These are phyloP conservation scores for Pestalotiopsis sp. DNA, from an alignment of 2,329 filamentous ascomycete species.

Conservation along the genomic window DNA sequence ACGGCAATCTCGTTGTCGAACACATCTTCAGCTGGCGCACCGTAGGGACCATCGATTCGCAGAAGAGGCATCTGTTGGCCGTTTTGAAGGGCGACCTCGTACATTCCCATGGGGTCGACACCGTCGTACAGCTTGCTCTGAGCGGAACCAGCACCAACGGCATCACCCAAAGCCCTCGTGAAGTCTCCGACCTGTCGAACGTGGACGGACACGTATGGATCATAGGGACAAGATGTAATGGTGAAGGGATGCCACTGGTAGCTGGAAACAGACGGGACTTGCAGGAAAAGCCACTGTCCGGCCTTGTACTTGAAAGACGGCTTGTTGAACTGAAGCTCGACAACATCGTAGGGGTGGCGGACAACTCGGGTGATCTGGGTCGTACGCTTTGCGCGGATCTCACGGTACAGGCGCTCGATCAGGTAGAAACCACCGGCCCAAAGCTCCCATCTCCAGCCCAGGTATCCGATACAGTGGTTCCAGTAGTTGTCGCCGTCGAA, in stretches of 20 bases:
- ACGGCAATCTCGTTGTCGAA: slow-evolving; percentile 92
- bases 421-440: slow-evolving; percentile 85
- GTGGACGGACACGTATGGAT: slow-evolving; percentile 92
- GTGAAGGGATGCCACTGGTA: slow-evolving; percentile 99
- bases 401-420: slow-evolving; percentile 85
- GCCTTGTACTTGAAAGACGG: slow-evolving; percentile 98
- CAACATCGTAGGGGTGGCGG: slow-evolving; percentile 93
- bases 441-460: slow-evolving; percentile 97
- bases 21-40: slow-evolving; percentile 95
- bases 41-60: slow-evolving; percentile 93
- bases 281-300: slow-evolving; percentile 96
- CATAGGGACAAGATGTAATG: slow-evolving; percentile 96
- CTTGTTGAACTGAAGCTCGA: slow-evolving; percentile 97
- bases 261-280: slow-evolving; percentile 84
- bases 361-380: slow-evolving; percentile 94
- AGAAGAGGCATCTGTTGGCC: slow-evolving; percentile 90
- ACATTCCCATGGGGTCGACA: slow-evolving; percentile 93
- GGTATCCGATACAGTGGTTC: slow-evolving; percentile 91
- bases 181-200: slow-evolving; percentile 97
- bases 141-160: slow-evolving; percentile 85
- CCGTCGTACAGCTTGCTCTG: slow-evolving; percentile 90
- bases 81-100: slow-evolving; percentile 93
- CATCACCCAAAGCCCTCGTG: slow-evolving; percentile 89
- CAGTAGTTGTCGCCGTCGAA: slow-evolving; percentile 84
- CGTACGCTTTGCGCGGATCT: slow-evolving; percentile 79